Evolutionary conservation across 2,329 filamentous ascomycete species (phyloP), one percentile per base, ranked within the genome.

Genomic region (Ophiostoma novo-ulmi): DNA sequence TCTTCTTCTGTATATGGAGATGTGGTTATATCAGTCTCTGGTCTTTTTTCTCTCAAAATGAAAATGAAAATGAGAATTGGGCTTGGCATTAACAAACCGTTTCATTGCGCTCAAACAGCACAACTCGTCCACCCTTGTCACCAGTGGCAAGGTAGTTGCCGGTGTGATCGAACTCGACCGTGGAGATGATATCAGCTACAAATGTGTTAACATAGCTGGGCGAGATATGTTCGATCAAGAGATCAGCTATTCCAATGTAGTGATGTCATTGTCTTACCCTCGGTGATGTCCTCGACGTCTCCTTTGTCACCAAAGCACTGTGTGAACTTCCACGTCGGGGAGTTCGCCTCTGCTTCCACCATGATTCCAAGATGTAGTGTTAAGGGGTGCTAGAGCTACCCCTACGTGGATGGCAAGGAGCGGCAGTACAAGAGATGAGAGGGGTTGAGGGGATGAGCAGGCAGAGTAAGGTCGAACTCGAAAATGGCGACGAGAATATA

Each of bases 221-320:
- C 69, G n/a, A 31, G 39, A 61, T 26, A 31, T 26, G 14, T n/a
- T 31, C 11, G 14, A 36, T 38, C 61, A 31, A 14, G 20, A 20
- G 61, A 64, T 64, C 61, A 8, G 26, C 31, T 10, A 7, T 20
- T 22, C 20, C 36, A 22, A 22, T 17, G 22, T 31, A 20, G 14
- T 52, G 38, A 2, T 14, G 44, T 14, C 13, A 38, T 73, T 74
- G 31, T 52, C 81, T 77, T 85, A 94, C 92, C 92, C 90, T 97
- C 94, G 82, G 94, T 97, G 80, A 97, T 97, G 81, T 97, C 94
- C 82, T 98, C 95, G 75, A 99, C 94, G 84, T 99, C 95, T 77
- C 95, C 95, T 84, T 99, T 99, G 84, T 99, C 95, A 82, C 95
- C 95, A 83, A 99, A 99, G 85, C 95, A 86, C 94, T 98, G 94